Evolutionary conservation across 257 asterid species (phyloP).

Genomic region (Voacanga thouarsii): DNA sequence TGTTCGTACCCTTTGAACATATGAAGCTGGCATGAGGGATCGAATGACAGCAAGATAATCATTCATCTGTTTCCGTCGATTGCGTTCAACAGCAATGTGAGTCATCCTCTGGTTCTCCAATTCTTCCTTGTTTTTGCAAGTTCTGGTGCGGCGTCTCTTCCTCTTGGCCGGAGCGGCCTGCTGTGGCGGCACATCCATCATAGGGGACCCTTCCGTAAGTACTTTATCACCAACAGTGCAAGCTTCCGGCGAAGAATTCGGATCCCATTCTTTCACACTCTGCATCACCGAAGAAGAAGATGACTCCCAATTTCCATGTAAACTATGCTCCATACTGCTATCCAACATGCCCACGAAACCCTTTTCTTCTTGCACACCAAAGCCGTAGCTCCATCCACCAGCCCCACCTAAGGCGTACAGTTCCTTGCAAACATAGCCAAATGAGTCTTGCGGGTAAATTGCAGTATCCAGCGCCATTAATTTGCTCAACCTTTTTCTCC

Average conservation of each 20-base stretch:
- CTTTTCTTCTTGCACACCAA: constrained; percentile 24
- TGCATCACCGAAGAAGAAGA: constrained; percentile 26
- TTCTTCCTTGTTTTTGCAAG: constrained; percentile 40
- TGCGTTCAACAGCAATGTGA: constrained; percentile 49
- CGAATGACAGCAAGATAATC: constrained; percentile 45
- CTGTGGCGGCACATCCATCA: constrained; percentile 1
- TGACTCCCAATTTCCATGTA: constrained; percentile 25
- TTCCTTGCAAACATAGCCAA: constrained; percentile 33
- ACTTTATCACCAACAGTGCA: constrained; percentile 4
- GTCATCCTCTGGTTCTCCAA: constrained; percentile 51
- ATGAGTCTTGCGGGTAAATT: constrained; percentile 32
- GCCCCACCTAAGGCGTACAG: constrained; percentile 17
- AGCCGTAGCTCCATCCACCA: constrained; percentile 20
- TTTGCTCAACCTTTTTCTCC: background rate
- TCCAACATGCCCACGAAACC: constrained; percentile 23
- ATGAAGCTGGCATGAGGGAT: constrained; percentile 45
- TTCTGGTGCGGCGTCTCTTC: constrained; percentile 39
- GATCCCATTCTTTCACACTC: constrained; percentile 31
- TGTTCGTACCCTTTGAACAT: constrained; percentile 41
- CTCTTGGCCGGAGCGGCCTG: constrained; percentile 18
- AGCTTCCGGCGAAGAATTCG: constrained; percentile 28
- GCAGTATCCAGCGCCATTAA: constrained; percentile 41
- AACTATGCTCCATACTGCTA: constrained; percentile 14
- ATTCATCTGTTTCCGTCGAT: constrained; percentile 45
- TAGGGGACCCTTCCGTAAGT: constrained; percentile 10